Percentiles rank a stretch among this genome's conserved stretches.
These are phyloP conservation scores for Apophysomyces ossiformis DNA, from an alignment of 371 early-diverging fungal species.

Conservation along the genomic window DNA sequence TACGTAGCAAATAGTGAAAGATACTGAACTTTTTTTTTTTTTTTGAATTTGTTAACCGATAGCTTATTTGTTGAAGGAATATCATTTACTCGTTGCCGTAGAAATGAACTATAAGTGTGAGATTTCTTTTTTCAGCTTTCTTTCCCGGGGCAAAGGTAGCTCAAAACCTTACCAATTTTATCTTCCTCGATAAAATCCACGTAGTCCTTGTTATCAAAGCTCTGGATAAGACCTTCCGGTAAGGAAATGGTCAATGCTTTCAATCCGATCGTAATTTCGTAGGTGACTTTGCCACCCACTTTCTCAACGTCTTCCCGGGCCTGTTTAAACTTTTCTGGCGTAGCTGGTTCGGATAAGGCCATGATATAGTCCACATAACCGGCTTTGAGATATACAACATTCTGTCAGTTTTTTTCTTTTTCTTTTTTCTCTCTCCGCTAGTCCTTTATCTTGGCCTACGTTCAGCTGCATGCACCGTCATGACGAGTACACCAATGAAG, in stretches of 20 bases:
- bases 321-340: conserved; percentile 17
- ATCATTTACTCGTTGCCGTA: neutral
- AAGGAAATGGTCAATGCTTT: conserved; percentile 25
- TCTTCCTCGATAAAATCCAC: conserved; percentile 37
- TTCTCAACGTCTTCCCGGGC: conserved; percentile 26
- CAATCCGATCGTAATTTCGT: conserved; percentile 25
- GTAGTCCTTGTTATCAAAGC: conserved; percentile 30
- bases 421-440: neutral
- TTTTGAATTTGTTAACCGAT: too few relatives aligned
- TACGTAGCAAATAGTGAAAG: too few relatives aligned
- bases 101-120: neutral
- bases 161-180: conserved; percentile 42
- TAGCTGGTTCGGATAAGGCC: conserved; percentile 24
- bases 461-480: conserved; percentile 1
- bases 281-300: conserved; percentile 24
- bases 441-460: neutral
- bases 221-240: conserved; percentile 21
- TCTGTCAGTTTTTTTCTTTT: too few relatives aligned
- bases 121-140: neutral
- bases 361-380: conserved; percentile 26
- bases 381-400: neutral
- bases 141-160: conserved; percentile 29
- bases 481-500: neutral
- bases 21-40: too few relatives aligned
- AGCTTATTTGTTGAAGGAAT: too few relatives aligned